Evolutionary conservation across 208 protist species (phyloP).

Genomic region (Wallacemonas sp.): DNA sequence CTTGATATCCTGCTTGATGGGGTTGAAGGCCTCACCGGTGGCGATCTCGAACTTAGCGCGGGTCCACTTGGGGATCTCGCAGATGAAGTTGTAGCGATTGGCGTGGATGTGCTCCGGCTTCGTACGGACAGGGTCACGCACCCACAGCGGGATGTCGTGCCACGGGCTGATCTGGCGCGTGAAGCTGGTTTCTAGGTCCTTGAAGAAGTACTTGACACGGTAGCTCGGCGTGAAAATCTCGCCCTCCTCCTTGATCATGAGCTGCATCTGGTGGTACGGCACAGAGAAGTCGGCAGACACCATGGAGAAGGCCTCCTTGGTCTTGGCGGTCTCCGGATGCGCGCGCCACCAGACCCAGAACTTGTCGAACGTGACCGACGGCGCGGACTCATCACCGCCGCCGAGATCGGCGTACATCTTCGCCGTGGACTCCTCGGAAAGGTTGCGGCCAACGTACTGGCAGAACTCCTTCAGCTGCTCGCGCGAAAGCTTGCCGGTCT

Average conservation of each 20-base stretch:
- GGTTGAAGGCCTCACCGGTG: conserved; percentile 93
- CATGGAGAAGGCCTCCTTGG: conserved; percentile 77
- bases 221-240: conserved; percentile 92
- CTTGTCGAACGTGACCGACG: conserved; percentile 77
- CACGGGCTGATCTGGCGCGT: conserved; percentile 87
- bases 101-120: conserved; percentile 76
- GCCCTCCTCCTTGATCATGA: conserved; percentile 77
- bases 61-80: conserved; percentile 95
- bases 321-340: conserved; percentile 46
- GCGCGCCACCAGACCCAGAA: conserved; percentile 87
- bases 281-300: conserved; percentile 88
- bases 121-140: conserved; percentile 87
- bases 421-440: conserved; percentile 38
- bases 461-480: conserved; percentile 79
- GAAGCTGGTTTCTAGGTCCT: conserved; percentile 77
- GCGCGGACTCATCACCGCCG: conserved; percentile 37
- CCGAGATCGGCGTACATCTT: conserved; percentile 68
- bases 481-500: conserved; percentile 67
- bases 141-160: conserved; percentile 91
- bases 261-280: conserved; percentile 91
- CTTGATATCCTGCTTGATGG: conserved; percentile 97
- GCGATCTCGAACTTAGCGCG: conserved; percentile 96
- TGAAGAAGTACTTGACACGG: conserved; percentile 91
- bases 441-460: conserved; percentile 67
- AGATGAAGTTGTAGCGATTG: conserved; percentile 93